These are phyloP conservation scores for Ogataea parapolymorpha DNA, from an alignment of 805 yeast species.

Conservation along the genomic window DNA sequence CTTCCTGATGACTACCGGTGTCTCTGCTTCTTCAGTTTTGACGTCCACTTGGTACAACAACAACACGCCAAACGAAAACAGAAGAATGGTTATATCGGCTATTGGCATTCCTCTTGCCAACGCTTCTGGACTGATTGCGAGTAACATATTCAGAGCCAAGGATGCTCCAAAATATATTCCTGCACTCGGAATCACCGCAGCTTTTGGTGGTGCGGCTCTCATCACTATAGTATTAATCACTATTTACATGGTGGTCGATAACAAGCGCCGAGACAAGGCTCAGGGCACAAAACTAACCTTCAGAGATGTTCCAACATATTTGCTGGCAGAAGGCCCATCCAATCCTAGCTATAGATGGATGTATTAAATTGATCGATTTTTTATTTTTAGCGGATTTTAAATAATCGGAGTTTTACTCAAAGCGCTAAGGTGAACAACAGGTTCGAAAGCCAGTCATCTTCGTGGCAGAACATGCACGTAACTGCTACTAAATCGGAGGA, in stretches of 20 bases:
- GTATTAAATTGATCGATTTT: constrained; percentile 11
- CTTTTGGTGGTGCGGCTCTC: constrained; percentile 44
- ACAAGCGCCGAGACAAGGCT: constrained; percentile 36
- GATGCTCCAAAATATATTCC: constrained; percentile 53
- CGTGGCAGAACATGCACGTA: no score
- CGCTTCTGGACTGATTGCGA: constrained; percentile 53
- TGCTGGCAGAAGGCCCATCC: constrained; percentile 42
- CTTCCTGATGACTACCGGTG: constrained; percentile 44
- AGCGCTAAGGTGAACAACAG: no score
- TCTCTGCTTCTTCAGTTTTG: constrained; percentile 46
- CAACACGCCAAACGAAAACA: constrained; percentile 43
- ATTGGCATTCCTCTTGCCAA: constrained; percentile 55
- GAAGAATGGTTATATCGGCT: constrained; percentile 45
- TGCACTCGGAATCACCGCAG: constrained; percentile 48
- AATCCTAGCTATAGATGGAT: constrained; percentile 48
- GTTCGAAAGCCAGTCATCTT: no score
- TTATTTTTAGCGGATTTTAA: no score
- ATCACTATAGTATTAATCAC: constrained; percentile 23
- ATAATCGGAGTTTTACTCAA: no score
- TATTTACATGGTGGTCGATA: constrained; percentile 40
- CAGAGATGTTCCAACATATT: constrained; percentile 41
- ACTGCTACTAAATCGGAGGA: no score
- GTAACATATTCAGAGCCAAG: constrained; percentile 46
- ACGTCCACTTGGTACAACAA: constrained; percentile 51
- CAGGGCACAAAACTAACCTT: constrained; percentile 40